phyloP scores from a whole-genome alignment of 768 basidiomycete species.

The Cyclocybe aegerita region DNA sequence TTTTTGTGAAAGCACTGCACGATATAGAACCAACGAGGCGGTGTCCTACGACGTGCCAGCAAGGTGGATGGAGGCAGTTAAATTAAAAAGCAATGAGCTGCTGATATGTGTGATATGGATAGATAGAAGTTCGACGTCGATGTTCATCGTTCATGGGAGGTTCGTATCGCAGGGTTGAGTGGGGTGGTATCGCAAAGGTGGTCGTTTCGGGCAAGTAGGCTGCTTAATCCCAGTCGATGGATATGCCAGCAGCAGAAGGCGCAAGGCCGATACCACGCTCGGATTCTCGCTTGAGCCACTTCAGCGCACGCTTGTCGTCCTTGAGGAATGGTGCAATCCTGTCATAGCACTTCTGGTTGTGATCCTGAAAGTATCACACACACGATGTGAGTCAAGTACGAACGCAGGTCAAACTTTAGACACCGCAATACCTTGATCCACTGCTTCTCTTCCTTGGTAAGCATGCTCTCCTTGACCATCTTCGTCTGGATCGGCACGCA shows the following conservation, averaged over 20 bases:
- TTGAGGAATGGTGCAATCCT: conserved; percentile 64
- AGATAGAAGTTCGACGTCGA: background rate
- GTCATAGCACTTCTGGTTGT: conserved; percentile 74
- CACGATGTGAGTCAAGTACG: background rate
- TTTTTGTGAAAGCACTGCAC: background rate
- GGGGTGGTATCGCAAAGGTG: conserved; percentile 2
- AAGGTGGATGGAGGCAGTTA: background rate
- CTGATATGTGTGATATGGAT: background rate
- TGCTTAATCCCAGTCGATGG: conserved; percentile 78
- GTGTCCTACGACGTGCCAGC: conserved; percentile 3
- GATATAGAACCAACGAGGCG: background rate
- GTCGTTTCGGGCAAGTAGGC: background rate
- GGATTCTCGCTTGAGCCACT: conserved; percentile 77
- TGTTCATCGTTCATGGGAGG: background rate
- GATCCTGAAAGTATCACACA: conserved; percentile 48
- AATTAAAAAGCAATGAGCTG: conserved; percentile 3
- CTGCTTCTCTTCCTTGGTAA: conserved; percentile 80
- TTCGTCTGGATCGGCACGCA: conserved; percentile 92
- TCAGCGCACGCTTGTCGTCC: conserved; percentile 77
- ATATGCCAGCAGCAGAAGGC: conserved; percentile 64
- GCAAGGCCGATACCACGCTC: conserved; percentile 76
- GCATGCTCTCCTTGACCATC: conserved; percentile 83
- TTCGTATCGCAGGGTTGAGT: background rate
- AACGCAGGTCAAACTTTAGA: conserved; percentile 3
- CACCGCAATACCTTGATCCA: conserved; percentile 74